Evolutionary conservation across 1,284 basidiomycete species (phyloP).

Genomic region (Paramarasmius palmivorus): DNA sequence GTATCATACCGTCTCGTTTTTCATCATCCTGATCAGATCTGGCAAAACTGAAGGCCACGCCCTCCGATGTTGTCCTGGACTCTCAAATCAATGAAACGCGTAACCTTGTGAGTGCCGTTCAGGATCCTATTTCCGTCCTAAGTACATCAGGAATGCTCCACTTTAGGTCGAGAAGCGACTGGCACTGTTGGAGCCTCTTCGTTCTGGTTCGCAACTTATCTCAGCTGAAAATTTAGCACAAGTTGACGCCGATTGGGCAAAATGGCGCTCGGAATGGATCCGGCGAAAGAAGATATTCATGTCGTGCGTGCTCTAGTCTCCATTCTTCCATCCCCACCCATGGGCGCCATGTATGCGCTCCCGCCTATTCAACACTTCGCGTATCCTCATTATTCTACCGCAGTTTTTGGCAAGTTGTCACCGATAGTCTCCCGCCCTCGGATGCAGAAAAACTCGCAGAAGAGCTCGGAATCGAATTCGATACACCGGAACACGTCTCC

Average conservation of each 20-base stretch:
- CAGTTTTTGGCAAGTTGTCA: slow-evolving; percentile 74
- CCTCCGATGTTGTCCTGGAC: slow-evolving; percentile 69
- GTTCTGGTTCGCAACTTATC: slow-evolving; percentile 63
- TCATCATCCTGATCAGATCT: slow-evolving; percentile 50
- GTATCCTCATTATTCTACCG: no score
- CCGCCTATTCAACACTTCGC: slow-evolving; percentile 1
- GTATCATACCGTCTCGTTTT: slow-evolving; percentile 6
- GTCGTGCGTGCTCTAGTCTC: slow-evolving; percentile 45
- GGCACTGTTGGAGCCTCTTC: slow-evolving; percentile 61
- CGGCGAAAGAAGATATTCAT: slow-evolving; percentile 67
- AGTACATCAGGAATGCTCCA: slow-evolving; percentile 3
- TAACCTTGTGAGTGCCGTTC: slow-evolving; percentile 36
- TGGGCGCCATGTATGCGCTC: not conserved
- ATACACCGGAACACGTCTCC: slow-evolving; percentile 61
- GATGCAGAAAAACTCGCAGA: slow-evolving; percentile 63
- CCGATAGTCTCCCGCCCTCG: slow-evolving; percentile 63
- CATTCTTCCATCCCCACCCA: not conserved
- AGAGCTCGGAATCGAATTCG: slow-evolving; percentile 74
- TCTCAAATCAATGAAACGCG: slow-evolving; percentile 44
- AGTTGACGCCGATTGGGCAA: slow-evolving; percentile 66
- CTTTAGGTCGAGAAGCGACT: slow-evolving; percentile 51
- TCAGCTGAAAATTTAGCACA: slow-evolving; percentile 63
- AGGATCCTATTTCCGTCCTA: not conserved
- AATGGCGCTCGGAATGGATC: slow-evolving; percentile 75
- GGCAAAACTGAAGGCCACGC: slow-evolving; percentile 55